phyloP scores from a whole-genome alignment of 345 rosid genomes.

The Populus simonii region DNA sequence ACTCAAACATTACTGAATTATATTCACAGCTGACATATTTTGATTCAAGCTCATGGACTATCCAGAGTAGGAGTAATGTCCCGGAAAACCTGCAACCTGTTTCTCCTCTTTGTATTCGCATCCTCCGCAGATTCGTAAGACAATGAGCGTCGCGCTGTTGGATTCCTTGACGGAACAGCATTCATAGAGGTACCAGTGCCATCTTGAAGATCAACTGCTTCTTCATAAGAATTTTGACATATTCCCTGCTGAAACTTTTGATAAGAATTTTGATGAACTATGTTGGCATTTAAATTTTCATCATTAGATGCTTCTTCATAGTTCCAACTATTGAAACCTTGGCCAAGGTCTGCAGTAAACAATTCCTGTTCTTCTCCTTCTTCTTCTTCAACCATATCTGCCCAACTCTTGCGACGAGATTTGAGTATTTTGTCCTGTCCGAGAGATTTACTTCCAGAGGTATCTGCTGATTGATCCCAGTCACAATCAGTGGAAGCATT shows the following conservation, averaged over 20 bases:
- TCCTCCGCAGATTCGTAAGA: conserved; percentile 25
- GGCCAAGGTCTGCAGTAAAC: no score
- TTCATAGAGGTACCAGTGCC: conserved; percentile 8
- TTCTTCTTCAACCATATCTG: conserved; percentile 79
- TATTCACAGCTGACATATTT: no score
- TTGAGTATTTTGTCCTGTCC: neutral
- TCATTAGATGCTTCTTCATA: conserved; percentile 25
- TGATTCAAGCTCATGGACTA: conserved; percentile 22
- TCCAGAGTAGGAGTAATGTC: conserved; percentile 49
- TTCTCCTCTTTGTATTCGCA: conserved; percentile 16
- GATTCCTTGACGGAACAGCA: conserved; percentile 11
- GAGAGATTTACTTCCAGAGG: neutral
- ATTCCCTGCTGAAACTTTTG: conserved; percentile 21
- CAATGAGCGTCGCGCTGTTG: conserved; percentile 28
- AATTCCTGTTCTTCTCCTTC: conserved; percentile 17
- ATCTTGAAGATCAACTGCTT: conserved; percentile 24
- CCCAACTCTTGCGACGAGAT: conserved; percentile 57
- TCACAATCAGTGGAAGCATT: no score
- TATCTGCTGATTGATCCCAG: neutral
- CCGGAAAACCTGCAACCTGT: conserved; percentile 51
- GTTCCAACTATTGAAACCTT: conserved; percentile 5
- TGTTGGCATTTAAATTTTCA: conserved; percentile 49
- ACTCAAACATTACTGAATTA: no score
- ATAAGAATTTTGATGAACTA: conserved; percentile 18
- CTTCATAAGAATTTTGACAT: conserved; percentile 25